Evolutionary conservation across 2,329 filamentous ascomycete genomes (phyloP).

Genomic region (Fusarium sp.): DNA sequence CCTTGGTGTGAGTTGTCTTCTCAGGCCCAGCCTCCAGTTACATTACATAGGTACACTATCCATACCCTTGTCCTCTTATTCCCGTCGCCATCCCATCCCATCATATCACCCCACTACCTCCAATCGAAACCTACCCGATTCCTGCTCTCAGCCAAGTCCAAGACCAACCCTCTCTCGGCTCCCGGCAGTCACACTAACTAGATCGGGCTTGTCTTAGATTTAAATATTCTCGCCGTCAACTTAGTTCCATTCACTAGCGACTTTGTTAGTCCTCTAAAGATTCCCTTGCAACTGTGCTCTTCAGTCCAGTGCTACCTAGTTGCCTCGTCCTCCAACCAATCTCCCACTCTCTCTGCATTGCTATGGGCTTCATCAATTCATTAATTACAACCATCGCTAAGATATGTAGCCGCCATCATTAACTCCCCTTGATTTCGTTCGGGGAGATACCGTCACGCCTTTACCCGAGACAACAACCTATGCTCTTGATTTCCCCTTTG

Average conservation of each 20-base stretch:
- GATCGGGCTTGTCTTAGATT: conserved; percentile 30
- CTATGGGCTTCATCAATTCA: neutral
- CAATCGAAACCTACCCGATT: conserved; percentile 4
- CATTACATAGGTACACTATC: neutral
- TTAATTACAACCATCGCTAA: neutral
- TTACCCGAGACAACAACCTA: conserved; percentile 25
- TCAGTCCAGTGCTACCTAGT: neutral
- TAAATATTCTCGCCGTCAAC: conserved; percentile 19
- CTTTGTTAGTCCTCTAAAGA: conserved; percentile 14
- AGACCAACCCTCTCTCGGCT: conserved; percentile 19
- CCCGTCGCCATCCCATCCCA: neutral
- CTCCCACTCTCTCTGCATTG: conserved; percentile 2
- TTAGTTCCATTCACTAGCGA: conserved; percentile 19
- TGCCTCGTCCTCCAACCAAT: conserved; percentile 32
- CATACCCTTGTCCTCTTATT: neutral
- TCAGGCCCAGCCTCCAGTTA: neutral
- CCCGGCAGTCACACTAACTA: conserved; percentile 30
- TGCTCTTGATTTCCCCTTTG: conserved; percentile 43
- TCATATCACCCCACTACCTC: conserved; percentile 7
- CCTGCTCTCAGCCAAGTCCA: conserved; percentile 15
- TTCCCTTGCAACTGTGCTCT: conserved; percentile 1
- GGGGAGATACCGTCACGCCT: conserved; percentile 10
- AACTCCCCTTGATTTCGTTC: neutral
- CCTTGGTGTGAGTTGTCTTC: conserved; percentile 6
- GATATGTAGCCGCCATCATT: conserved; percentile 4